Evolutionary conservation across 23 red algal species (phyloP).

Genomic region (Chondrus crispus): DNA sequence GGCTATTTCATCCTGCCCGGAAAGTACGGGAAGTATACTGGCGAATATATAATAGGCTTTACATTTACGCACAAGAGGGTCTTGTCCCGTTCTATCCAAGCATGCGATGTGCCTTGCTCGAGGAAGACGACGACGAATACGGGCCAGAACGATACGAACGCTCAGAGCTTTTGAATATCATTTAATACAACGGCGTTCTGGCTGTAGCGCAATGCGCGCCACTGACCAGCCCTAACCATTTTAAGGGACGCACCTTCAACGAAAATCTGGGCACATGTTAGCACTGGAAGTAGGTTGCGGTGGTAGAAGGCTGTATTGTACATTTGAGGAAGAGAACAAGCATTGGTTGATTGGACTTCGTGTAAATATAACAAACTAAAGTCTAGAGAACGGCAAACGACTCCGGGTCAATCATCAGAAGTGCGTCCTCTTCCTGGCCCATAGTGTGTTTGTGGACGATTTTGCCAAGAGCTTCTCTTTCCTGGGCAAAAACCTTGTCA

Average conservation of each 20-base stretch:
- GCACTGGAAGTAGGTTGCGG: too few relatives aligned
- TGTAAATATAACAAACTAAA: too few relatives aligned
- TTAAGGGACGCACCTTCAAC: too few relatives aligned
- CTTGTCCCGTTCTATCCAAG: slow-evolving; percentile 69
- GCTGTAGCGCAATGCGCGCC: too few relatives aligned
- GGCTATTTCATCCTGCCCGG: slow-evolving; percentile 91
- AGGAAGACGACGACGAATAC: slow-evolving; percentile 15
- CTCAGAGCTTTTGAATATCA: slow-evolving; percentile 36
- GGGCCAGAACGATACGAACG: slow-evolving; percentile 44
- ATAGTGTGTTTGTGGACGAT: neutral
- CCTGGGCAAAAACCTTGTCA: slow-evolving; percentile 23
- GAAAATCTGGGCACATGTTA: too few relatives aligned
- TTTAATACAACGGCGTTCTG: too few relatives aligned
- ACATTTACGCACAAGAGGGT: slow-evolving; percentile 76
- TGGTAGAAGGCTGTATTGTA: too few relatives aligned
- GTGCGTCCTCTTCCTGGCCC: neutral
- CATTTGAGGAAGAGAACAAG: too few relatives aligned
- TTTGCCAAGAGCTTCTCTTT: slow-evolving; percentile 1
- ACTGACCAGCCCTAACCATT: too few relatives aligned
- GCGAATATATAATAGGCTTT: slow-evolving; percentile 84
- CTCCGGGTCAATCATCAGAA: neutral
- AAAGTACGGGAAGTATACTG: slow-evolving; percentile 91
- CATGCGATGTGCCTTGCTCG: neutral
- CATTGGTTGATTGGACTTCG: too few relatives aligned
- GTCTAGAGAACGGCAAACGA: neutral